Evolutionary conservation across 2,329 filamentous ascomycete species (phyloP), one percentile per base, ranked within the genome.

Genomic region (Paecilomyces niveus): DNA sequence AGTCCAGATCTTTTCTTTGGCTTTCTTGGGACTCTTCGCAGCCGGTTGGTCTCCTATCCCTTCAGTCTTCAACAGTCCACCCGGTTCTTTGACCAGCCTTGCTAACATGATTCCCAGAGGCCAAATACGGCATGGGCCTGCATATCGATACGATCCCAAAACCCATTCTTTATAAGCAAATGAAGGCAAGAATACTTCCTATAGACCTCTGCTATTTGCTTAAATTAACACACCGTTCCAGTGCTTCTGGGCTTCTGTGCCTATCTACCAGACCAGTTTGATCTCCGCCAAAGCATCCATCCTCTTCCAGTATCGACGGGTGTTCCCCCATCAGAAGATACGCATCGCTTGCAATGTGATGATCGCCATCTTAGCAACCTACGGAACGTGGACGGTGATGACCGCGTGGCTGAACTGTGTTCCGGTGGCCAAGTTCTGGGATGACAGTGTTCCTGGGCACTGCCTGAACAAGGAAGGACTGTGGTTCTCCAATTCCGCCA

Each of bases 401-500:
- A 70, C 64, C 21, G 69, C 68, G 22, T 72, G 67, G 68, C 62
- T 67, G 4, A 72, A 64, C 35, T 72, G 70, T 49, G 54, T 72
- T 1, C 70, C 70, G 9, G 56, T 72, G 3, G 61, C 58, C 15
- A 69, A 67, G 18, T 72, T 72, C 61, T 71, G 68, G 68, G 60
- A 71, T 59, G 57, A 62, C 0, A 57, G 54, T 1, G 31, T 67
- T 3, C 53, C 63, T 0, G 70, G 70, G 3, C 67, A 64, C 53
- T 78, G 76, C 59, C 71, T 78, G 52, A 61, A 74, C 56, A 75
- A 74, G 57, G 68, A 68, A 8, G 67, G 64, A 7, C 70, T 78
- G 54, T 79, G 76, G 77, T 77, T 74, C 51, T 73, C 73, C 10
- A 79, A 77, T 56, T 73, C 75, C 0, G 72, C 64, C 2, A 72